phyloP scores from a whole-genome alignment of 2,329 filamentous ascomycete genomes.

The Diaporthe batatas region DNA sequence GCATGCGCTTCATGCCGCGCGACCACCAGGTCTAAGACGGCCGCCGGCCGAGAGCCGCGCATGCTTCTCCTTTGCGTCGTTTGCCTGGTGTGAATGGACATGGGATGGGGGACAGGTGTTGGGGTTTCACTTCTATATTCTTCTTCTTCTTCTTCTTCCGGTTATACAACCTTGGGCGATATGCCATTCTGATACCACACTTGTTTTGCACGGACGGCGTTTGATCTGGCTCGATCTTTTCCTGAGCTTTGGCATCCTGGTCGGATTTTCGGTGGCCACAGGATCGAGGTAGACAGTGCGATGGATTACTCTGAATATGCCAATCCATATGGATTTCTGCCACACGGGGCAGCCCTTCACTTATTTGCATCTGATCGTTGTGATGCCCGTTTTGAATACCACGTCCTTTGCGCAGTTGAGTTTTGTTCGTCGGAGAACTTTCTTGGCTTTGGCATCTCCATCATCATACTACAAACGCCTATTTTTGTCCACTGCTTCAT shows the following conservation, averaged over 20 bases:
- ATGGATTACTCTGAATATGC: constrained; percentile 1
- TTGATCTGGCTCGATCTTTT: neutral
- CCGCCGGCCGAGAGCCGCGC: neutral
- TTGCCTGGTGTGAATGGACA: constrained; percentile 18
- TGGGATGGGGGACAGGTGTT: neutral
- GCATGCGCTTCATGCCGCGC: constrained; percentile 33
- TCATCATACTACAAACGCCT: too few species aligned
- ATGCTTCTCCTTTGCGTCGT: constrained; percentile 9
- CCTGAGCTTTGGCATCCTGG: neutral
- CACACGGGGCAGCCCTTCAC: neutral
- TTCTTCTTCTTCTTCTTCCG: constrained; percentile 1
- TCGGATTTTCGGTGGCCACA: neutral
- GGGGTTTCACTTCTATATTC: too few species aligned
- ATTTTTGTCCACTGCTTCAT: neutral
- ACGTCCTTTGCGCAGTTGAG: neutral
- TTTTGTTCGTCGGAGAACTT: neutral
- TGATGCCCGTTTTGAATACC: neutral
- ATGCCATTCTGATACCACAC: constrained; percentile 37
- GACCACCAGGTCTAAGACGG: constrained; percentile 20
- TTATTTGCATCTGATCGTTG: neutral
- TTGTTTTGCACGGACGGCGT: constrained; percentile 26
- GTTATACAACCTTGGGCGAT: constrained; percentile 3
- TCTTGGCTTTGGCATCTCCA: too few species aligned
- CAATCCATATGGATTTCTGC: neutral
- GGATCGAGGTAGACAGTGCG: neutral